Conservation (phyloP, 495 filamentous ascomycete genomes). For the Sphaerosporella brunnea region DNA sequence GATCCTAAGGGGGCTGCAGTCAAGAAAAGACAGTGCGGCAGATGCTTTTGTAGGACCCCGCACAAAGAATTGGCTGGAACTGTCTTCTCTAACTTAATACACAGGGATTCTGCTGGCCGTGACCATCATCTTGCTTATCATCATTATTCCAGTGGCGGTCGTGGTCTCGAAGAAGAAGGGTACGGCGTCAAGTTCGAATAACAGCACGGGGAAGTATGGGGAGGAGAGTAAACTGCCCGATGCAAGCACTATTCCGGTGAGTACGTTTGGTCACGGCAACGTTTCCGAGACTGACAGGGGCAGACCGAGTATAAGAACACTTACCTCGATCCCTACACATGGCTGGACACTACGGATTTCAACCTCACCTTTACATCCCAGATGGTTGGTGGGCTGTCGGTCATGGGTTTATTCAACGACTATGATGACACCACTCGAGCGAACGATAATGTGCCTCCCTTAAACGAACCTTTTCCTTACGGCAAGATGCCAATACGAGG, state of each 20-base stretch:
- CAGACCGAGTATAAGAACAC: slow-evolving; percentile 42
- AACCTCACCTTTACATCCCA: slow-evolving; percentile 84
- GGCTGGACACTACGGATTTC: slow-evolving; percentile 82
- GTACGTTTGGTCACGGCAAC: slow-evolving; percentile 2
- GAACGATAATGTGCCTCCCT: slow-evolving; percentile 60
- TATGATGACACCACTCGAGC: slow-evolving; percentile 72
- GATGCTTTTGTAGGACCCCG: slow-evolving; percentile 15
- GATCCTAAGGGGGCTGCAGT: neutral
- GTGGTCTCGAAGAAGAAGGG: slow-evolving; percentile 37
- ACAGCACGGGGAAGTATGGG: slow-evolving; percentile 11
- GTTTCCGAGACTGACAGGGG: slow-evolving; percentile 24
- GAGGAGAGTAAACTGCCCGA: slow-evolving; percentile 6
- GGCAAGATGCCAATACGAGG: slow-evolving; percentile 63
- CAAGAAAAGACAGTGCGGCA: slow-evolving; percentile 26
- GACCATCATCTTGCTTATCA: slow-evolving; percentile 37
- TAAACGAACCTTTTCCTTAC: slow-evolving; percentile 62
- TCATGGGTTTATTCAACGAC: slow-evolving; percentile 75
- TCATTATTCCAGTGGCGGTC: slow-evolving; percentile 45
- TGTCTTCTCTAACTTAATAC: slow-evolving; percentile 2
- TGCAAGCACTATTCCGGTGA: slow-evolving; percentile 18
- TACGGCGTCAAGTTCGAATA: slow-evolving; percentile 3
- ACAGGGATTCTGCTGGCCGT: slow-evolving; percentile 28
- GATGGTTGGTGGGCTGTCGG: slow-evolving; percentile 62
- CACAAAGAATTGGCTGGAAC: neutral
- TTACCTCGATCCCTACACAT: slow-evolving; percentile 75